These are phyloP conservation scores for Colletotrichum tropicicola DNA, from an alignment of 2,329 filamentous ascomycete genomes.

Conservation along the genomic window DNA sequence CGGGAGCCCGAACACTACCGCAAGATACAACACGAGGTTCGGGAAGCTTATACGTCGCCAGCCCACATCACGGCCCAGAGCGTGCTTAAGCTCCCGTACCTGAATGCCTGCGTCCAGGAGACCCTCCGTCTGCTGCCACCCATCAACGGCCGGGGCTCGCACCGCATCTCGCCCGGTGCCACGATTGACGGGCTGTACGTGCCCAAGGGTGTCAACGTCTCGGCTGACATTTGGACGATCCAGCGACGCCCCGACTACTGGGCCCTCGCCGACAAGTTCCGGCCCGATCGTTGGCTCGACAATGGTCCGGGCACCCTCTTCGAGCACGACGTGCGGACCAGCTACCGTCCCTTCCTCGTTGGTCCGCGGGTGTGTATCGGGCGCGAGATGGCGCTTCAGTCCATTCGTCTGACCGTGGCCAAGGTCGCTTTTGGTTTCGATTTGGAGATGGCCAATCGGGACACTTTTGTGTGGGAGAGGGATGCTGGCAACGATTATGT, in stretches of 20 bases:
- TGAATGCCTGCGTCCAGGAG: constrained; percentile 62
- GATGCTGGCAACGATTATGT: constrained; percentile 14
- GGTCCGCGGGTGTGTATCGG: constrained; percentile 16
- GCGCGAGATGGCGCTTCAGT: constrained; percentile 21
- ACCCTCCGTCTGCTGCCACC: constrained; percentile 62
- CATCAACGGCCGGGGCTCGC: constrained; percentile 37
- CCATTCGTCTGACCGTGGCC: constrained; percentile 2
- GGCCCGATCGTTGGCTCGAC: constrained; percentile 55
- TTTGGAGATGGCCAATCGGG: neutral
- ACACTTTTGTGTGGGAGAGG: constrained; percentile 11
- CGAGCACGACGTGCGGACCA: constrained; percentile 13
- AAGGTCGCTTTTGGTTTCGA: constrained; percentile 10
- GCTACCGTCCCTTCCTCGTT: constrained; percentile 8
- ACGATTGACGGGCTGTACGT: constrained; percentile 10
- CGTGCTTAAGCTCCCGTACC: constrained; percentile 3
- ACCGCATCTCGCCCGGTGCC: neutral
- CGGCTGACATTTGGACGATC: constrained; percentile 33
- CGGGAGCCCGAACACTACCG: neutral
- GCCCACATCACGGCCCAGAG: neutral
- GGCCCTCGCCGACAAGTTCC: constrained; percentile 51
- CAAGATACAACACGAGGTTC: neutral
- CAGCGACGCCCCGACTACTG: constrained; percentile 51
- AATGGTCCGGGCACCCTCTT: constrained; percentile 10
- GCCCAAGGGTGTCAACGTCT: constrained; percentile 2
- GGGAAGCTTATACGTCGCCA: neutral